These are phyloP conservation scores for Pyricularia pennisetigena DNA, from an alignment of 2,329 filamentous ascomycete species.

Conservation along the genomic window DNA sequence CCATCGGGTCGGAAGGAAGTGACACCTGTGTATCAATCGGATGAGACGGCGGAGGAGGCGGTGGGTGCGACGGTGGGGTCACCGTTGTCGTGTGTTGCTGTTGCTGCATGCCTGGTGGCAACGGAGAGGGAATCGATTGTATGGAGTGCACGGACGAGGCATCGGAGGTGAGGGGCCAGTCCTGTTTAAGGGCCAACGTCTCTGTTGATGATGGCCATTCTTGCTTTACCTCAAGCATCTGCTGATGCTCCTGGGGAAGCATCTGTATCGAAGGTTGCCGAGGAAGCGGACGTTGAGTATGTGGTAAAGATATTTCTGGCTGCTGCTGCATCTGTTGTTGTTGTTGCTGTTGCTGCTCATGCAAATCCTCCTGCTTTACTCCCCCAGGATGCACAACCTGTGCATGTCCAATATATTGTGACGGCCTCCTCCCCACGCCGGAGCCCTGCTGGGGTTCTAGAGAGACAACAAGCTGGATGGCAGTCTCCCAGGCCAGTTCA, in stretches of 20 bases:
- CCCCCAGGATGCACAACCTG: background rate
- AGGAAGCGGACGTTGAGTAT: background rate
- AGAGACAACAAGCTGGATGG: conserved; percentile 14
- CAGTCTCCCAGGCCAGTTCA: conserved; percentile 47
- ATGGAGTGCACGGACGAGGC: background rate
- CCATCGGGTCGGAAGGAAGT: background rate
- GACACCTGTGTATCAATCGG: background rate
- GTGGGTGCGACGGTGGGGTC: background rate
- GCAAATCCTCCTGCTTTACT: background rate
- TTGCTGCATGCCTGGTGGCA: background rate
- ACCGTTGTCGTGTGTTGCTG: background rate
- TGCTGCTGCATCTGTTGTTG: background rate
- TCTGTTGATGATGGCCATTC: background rate
- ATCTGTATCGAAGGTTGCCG: background rate
- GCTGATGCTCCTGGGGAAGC: background rate
- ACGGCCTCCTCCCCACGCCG: background rate
- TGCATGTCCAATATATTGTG: background rate
- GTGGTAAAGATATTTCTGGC: background rate
- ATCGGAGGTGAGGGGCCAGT: background rate
- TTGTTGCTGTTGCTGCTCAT: background rate
- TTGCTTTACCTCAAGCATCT: background rate
- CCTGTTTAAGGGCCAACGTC: background rate
- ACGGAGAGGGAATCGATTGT: background rate
- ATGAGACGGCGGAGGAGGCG: background rate
- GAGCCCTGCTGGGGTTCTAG: background rate